Evolutionary conservation across 2,329 filamentous ascomycete species (phyloP).

Genomic region (Cytospora piceicola): DNA sequence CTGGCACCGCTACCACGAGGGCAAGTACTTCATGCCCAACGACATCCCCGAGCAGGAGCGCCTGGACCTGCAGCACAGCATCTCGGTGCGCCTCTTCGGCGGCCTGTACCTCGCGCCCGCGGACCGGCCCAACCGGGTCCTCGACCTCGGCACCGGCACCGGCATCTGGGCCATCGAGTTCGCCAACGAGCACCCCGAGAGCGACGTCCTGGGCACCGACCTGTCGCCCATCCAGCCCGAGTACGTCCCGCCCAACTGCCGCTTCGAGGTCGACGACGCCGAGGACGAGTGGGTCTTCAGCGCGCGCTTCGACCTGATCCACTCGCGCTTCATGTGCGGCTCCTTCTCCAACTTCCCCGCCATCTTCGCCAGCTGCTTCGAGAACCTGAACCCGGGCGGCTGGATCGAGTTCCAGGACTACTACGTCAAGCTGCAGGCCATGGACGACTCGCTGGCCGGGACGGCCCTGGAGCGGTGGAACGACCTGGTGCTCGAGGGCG

Average conservation of each 20-base stretch:
- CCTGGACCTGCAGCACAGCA: constrained; percentile 31
- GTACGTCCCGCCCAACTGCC: constrained; percentile 36
- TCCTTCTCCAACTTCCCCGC: constrained; percentile 30
- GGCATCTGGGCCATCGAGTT: constrained; percentile 38
- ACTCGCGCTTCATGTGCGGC: constrained; percentile 34
- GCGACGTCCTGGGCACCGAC: constrained; percentile 35
- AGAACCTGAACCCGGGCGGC: constrained; percentile 35
- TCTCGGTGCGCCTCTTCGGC: constrained; percentile 29
- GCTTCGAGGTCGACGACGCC: constrained; percentile 36
- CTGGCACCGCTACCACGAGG: constrained; percentile 30
- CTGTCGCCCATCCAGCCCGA: constrained; percentile 36
- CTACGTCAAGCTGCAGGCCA: constrained; percentile 30
- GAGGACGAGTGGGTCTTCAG: constrained; percentile 35
- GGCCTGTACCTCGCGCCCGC: constrained; percentile 33
- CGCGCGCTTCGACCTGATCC: constrained; percentile 35
- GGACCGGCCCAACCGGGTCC: constrained; percentile 30
- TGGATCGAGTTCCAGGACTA: constrained; percentile 35
- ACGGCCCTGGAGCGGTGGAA: constrained; percentile 34
- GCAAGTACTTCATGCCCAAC: constrained; percentile 31
- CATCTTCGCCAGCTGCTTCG: constrained; percentile 30
- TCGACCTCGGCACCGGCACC: constrained; percentile 38
- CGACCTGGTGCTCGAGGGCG: constrained; percentile 31
- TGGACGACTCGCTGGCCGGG: constrained; percentile 32
- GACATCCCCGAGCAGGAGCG: constrained; percentile 30
- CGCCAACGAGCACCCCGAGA: constrained; percentile 33